phyloP scores from a whole-genome alignment of 2,329 filamentous ascomycete genomes.

The Zymoseptoria ardabiliae region DNA sequence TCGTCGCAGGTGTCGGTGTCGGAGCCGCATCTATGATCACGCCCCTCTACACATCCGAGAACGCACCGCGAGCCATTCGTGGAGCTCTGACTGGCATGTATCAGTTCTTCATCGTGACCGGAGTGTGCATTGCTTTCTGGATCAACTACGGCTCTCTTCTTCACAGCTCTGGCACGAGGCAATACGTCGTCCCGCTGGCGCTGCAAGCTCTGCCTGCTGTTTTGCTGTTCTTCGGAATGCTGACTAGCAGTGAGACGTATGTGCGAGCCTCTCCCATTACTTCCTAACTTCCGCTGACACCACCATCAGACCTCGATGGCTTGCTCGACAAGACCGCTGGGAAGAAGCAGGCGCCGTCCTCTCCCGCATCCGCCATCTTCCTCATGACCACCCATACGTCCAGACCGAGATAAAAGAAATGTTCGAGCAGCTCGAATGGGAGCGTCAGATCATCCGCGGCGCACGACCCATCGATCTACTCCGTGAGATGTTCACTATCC shows the following conservation, averaged over 20 bases:
- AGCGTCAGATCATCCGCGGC: conserved; percentile 61
- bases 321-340: conserved; percentile 61
- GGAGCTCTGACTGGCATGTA: conserved; percentile 55
- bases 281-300: background rate
- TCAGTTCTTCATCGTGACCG: conserved; percentile 47
- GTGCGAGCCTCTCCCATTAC: background rate
- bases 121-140: conserved; percentile 9
- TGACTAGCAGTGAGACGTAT: conserved; percentile 40
- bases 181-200: conserved; percentile 50
- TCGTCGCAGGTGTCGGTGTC: conserved; percentile 45
- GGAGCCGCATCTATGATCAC: conserved; percentile 44
- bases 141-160: conserved; percentile 49
- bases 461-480: conserved; percentile 55
- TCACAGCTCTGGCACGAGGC: conserved; percentile 40
- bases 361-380: conserved; percentile 46
- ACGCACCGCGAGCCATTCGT: conserved; percentile 31
- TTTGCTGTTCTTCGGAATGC: conserved; percentile 55
- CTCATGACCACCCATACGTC: conserved; percentile 54
- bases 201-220: conserved; percentile 59
- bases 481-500: conserved; percentile 61
- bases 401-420: conserved; percentile 55
- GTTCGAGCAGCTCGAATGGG: conserved; percentile 58
- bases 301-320: conserved; percentile 49
- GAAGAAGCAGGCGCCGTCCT: conserved; percentile 55
- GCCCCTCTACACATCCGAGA: conserved; percentile 53